Percentiles rank a stretch among this genome's conserved stretches.
Evolutionary conservation across 768 basidiomycete genomes (phyloP).

Genomic region (Myochromella boudieri): DNA sequence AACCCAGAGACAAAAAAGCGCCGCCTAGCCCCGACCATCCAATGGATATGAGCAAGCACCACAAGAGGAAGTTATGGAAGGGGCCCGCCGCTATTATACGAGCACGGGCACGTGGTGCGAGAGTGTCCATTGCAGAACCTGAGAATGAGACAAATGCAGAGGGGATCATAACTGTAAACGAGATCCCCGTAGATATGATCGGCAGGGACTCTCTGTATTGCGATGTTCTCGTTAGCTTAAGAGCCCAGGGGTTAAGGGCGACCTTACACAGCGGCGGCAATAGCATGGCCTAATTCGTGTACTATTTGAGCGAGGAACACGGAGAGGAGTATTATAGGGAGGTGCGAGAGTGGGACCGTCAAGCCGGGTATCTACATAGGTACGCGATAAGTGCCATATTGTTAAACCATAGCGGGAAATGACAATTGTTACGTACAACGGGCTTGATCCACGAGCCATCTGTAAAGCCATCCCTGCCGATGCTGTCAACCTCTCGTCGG

Average conservation of each 20-base stretch:
- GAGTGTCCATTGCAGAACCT: slow-evolving; percentile 32
- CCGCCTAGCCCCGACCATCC: slow-evolving; percentile 31
- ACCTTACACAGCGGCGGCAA: slow-evolving; percentile 72
- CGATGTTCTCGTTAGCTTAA: not conserved
- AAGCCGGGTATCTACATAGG: slow-evolving; percentile 71
- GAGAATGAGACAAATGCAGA: slow-evolving; percentile 75
- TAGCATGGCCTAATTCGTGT: slow-evolving; percentile 80
- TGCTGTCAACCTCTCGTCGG: too few species aligned
- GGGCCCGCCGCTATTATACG: slow-evolving; percentile 73
- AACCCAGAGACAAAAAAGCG: slow-evolving; percentile 39
- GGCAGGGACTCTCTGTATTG: slow-evolving; percentile 60
- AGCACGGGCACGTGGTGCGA: slow-evolving; percentile 43
- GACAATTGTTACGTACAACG: slow-evolving; percentile 27
- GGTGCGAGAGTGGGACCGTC: slow-evolving; percentile 72
- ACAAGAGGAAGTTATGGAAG: slow-evolving; percentile 73
- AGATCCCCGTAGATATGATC: slow-evolving; percentile 58
- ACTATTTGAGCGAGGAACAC: slow-evolving; percentile 66
- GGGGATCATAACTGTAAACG: slow-evolving; percentile 63
- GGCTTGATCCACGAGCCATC: slow-evolving; percentile 21
- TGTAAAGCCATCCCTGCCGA: not conserved
- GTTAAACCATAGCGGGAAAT: not conserved
- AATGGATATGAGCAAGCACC: slow-evolving; percentile 41
- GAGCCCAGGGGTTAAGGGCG: not conserved
- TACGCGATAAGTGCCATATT: not conserved
- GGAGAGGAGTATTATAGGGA: slow-evolving; percentile 63